Conservation (phyloP, 805 yeast species). For the Wickerhamomyces subpelliculosus region DNA sequence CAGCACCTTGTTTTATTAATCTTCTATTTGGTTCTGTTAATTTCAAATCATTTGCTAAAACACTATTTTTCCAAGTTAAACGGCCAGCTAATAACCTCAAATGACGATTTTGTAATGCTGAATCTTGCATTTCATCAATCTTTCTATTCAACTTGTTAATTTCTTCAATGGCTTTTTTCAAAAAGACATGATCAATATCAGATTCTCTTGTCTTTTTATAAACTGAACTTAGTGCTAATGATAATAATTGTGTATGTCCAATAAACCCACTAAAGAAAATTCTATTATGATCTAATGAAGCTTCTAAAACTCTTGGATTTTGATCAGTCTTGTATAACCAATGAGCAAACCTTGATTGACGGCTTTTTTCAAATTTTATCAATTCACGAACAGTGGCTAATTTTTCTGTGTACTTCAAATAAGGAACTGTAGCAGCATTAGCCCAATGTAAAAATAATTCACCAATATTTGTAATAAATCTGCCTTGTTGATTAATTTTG, state of each 20-base stretch:
- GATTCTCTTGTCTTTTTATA: conserved; percentile 39
- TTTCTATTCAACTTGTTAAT: conserved; percentile 47
- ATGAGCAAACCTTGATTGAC: conserved; percentile 37
- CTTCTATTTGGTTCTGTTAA: conserved; percentile 48
- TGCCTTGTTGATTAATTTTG: conserved; percentile 56
- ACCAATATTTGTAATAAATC: conserved; percentile 57
- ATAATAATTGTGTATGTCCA: conserved; percentile 49
- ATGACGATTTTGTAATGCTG: conserved; percentile 51
- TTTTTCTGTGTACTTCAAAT: conserved; percentile 51
- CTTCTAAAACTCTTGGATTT: conserved; percentile 33
- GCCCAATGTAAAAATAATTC: conserved; percentile 63
- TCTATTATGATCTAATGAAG: conserved; percentile 43
- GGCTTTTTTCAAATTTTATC: conserved; percentile 37
- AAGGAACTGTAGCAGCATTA: conserved; percentile 43
- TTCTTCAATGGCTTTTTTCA: conserved; percentile 47
- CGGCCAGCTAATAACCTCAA: conserved; percentile 46
- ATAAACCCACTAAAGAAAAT: conserved; percentile 51
- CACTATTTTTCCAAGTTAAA: conserved; percentile 43
- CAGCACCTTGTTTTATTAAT: conserved; percentile 51
- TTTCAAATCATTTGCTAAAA: conserved; percentile 41
- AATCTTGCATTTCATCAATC: conserved; percentile 56
- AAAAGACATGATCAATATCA: conserved; percentile 43
- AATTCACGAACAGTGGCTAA: conserved; percentile 56
- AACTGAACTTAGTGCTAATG: conserved; percentile 57
- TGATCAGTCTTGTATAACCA: conserved; percentile 54